Evolutionary conservation across 2,329 filamentous ascomycete genomes (phyloP).

Genomic region (Pezicula carpinea): DNA sequence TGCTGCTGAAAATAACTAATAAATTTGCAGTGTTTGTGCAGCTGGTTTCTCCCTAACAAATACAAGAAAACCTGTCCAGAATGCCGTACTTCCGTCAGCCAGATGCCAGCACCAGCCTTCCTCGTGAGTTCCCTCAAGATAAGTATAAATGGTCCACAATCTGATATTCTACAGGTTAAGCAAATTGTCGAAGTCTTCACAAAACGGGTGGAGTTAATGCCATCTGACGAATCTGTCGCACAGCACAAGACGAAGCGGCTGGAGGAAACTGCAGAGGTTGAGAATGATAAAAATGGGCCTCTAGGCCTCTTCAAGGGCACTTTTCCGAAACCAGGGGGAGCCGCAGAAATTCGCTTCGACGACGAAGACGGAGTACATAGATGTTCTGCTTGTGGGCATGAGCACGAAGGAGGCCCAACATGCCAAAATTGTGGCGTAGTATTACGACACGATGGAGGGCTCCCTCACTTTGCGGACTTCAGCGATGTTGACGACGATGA

Average conservation of each 20-base stretch:
- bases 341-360: slow-evolving; percentile 38
- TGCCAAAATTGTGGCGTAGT: slow-evolving; percentile 53
- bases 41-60: slow-evolving; percentile 35
- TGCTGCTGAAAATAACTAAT: slow-evolving; percentile 11
- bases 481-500: slow-evolving; percentile 40
- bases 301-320: slow-evolving; percentile 61
- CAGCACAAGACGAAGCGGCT: slow-evolving; percentile 53
- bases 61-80: slow-evolving; percentile 64
- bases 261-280: slow-evolving; percentile 55
- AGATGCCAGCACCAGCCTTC: slow-evolving; percentile 60
- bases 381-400: slow-evolving; percentile 59
- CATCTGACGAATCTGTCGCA: slow-evolving; percentile 56
- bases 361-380: slow-evolving; percentile 55
- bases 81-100: slow-evolving; percentile 54
- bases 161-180: slow-evolving; percentile 43
- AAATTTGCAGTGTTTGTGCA: slow-evolving; percentile 27
- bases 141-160: background rate
- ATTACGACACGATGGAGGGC: slow-evolving; percentile 32
- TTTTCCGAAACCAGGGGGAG: slow-evolving; percentile 12
- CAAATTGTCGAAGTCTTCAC: slow-evolving; percentile 61
- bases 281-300: slow-evolving; percentile 49
- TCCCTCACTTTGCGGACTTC: slow-evolving; percentile 31
- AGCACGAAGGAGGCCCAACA: slow-evolving; percentile 52
- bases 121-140: slow-evolving; percentile 38
- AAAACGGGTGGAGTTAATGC: slow-evolving; percentile 53